Percentiles rank a stretch among this genome's conserved stretches.
Conservation (phyloP, 2,329 filamentous ascomycete species). For the Pezicula neosporulosa region DNA sequence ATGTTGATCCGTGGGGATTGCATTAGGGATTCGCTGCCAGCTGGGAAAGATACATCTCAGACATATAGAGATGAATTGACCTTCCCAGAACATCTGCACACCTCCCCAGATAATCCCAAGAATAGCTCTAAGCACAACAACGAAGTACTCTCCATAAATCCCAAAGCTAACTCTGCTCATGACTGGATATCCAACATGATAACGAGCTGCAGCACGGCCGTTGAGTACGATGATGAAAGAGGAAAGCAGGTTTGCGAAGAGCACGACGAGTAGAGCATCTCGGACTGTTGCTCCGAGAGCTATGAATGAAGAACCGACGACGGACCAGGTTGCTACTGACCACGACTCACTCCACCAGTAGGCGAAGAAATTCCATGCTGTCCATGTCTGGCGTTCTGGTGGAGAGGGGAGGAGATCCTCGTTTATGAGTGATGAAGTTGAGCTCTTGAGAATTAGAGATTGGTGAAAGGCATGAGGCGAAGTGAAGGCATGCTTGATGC, state of each 20-base stretch:
- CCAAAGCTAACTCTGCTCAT: not conserved
- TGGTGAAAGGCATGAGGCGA: not conserved
- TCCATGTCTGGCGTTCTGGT: not conserved
- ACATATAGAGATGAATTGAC: not conserved
- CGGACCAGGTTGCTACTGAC: not conserved
- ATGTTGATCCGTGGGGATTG: not conserved
- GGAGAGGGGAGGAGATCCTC: not conserved
- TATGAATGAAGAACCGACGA: not conserved
- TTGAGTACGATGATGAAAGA: not conserved
- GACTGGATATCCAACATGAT: not conserved
- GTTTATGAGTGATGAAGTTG: not conserved
- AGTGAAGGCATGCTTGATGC: not conserved
- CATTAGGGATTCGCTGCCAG: not conserved
- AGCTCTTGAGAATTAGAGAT: not conserved
- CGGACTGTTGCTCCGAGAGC: not conserved
- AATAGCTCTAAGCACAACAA: not conserved
- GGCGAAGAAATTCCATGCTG: not conserved
- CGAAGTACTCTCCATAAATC: not conserved
- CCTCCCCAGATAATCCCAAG: not conserved
- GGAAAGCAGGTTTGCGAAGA: not conserved
- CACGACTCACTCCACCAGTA: slow-evolving; percentile 1
- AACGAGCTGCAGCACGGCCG: not conserved
- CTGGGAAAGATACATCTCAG: not conserved
- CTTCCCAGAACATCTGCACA: not conserved
- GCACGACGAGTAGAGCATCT: not conserved